A percentile compares a stretch with the other conserved stretches of the same genome.
Conservation (phyloP, 2,329 filamentous ascomycete species). For the Neonectria punicea region DNA sequence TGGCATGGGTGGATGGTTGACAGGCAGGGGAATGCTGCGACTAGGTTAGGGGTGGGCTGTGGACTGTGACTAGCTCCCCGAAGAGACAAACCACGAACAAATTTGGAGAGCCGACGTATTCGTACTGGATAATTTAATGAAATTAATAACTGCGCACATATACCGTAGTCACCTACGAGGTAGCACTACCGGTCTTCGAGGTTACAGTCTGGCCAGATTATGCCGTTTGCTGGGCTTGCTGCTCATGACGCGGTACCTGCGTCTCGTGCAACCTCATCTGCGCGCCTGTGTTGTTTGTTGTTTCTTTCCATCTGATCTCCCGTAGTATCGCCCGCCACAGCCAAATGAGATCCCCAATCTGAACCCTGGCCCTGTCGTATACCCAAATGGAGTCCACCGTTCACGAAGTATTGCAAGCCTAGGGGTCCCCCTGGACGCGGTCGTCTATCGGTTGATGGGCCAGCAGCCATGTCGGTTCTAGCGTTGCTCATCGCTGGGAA, state of each 20-base stretch:
- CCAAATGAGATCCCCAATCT: constrained; percentile 2
- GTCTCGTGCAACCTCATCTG: background rate
- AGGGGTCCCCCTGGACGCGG: constrained; percentile 7
- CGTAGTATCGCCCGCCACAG: constrained; percentile 12
- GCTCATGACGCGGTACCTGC: background rate
- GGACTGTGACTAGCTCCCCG: background rate
- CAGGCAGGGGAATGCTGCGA: constrained; percentile 33
- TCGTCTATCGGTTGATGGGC: constrained; percentile 35
- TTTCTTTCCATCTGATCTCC: constrained; percentile 3
- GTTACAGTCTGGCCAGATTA: too few relatives aligned
- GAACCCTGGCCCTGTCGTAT: constrained; percentile 10
- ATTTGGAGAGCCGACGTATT: too few relatives aligned
- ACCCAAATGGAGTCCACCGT: too few relatives aligned
- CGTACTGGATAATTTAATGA: background rate
- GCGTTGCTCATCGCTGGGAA: background rate
- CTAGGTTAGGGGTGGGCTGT: constrained; percentile 9
- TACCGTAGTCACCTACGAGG: background rate
- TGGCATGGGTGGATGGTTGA: constrained; percentile 23
- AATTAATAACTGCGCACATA: background rate
- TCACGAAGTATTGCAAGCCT: background rate
- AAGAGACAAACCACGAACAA: background rate
- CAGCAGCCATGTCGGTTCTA: constrained; percentile 19
- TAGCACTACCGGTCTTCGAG: too few relatives aligned
- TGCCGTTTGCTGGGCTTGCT: too few relatives aligned
- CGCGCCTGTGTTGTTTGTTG: background rate